phyloP scores from a whole-genome alignment of 2,329 filamentous ascomycete species.

The Fusarium nurragi region DNA sequence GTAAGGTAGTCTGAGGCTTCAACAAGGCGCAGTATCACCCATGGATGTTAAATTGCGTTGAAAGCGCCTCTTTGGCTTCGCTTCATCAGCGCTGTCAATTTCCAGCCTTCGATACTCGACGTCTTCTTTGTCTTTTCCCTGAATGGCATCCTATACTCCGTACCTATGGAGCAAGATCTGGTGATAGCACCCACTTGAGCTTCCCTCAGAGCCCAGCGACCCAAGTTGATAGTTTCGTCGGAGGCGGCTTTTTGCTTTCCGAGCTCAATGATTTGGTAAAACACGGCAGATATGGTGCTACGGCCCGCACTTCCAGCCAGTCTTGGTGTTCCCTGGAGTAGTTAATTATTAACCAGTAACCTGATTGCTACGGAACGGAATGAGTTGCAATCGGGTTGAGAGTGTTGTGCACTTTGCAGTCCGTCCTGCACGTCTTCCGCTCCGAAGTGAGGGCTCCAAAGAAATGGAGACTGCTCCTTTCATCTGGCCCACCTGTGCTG shows the following conservation, averaged over 20 bases:
- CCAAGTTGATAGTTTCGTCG: background rate
- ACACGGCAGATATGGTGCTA: conserved; percentile 13
- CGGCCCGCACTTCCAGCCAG: conserved; percentile 9
- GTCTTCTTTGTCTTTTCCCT: background rate
- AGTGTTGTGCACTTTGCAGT: conserved; percentile 1
- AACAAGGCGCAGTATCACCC: background rate
- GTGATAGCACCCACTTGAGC: background rate
- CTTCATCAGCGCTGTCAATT: background rate
- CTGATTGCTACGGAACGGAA: conserved; percentile 11
- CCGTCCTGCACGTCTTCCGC: background rate
- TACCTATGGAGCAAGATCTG: background rate
- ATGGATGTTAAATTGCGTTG: too few relatives aligned
- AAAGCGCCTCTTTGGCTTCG: background rate
- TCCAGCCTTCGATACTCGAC: background rate
- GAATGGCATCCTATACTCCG: background rate
- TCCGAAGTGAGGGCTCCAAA: background rate
- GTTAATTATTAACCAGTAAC: background rate
- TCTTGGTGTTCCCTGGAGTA: background rate
- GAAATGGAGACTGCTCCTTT: conserved; percentile 14
- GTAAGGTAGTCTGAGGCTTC: background rate
- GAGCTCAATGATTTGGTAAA: conserved; percentile 1
- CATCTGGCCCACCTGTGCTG: conserved; percentile 5
- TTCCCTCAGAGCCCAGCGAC: background rate
- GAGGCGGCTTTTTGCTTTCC: background rate
- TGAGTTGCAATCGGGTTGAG: too few relatives aligned